Evolutionary conservation across 345 rosid species (phyloP), one percentile per base, ranked within the genome.

Genomic region (Pugionium cornutum): DNA sequence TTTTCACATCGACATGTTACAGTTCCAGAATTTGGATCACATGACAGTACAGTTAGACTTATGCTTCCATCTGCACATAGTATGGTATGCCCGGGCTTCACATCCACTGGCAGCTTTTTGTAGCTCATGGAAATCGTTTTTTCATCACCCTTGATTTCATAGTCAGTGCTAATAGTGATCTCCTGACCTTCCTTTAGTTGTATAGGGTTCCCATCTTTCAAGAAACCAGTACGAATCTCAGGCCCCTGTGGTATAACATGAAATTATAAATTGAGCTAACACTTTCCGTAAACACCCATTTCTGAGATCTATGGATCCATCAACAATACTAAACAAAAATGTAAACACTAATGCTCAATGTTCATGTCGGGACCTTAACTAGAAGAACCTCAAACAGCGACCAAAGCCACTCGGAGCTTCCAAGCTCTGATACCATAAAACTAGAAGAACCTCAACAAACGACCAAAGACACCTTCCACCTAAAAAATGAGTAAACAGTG

Each of bases 181-280:
- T 62, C 67, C 46, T 48, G 56, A 7, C 67, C 67, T 48, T 62
- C 55, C 56, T 27, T 48, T 1, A 62, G 56, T 5, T 62, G 67
- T 34, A 62, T 28, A 9, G 67, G 67, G 55, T 62, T 62, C 46
- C 67, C 67, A 62, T 62, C 67, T 62, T 62, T 62, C 67, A 62
- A 48, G 67, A 62, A 62, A 47, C 67, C 67, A 26, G 67, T 62
- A 35, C 67, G 55, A 48, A 62, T 62, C 56, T 62, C 67, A 47
- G 67, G 67, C 26, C 67, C 67, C 67, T 62, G 54, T 26, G 31
- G 27, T 43, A 18, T 11, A 43, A 6, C 39, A 58, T 31, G 37
- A 32, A 7, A 31, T 2, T 9, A 42, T 4, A 6, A 7, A 42
- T 3, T 54, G 31, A 54, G 37, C 40, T 3, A 32, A 33, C 4